Evolutionary conservation across 2,329 filamentous ascomycete species (phyloP).

Genomic region (Balansia obtecta): DNA sequence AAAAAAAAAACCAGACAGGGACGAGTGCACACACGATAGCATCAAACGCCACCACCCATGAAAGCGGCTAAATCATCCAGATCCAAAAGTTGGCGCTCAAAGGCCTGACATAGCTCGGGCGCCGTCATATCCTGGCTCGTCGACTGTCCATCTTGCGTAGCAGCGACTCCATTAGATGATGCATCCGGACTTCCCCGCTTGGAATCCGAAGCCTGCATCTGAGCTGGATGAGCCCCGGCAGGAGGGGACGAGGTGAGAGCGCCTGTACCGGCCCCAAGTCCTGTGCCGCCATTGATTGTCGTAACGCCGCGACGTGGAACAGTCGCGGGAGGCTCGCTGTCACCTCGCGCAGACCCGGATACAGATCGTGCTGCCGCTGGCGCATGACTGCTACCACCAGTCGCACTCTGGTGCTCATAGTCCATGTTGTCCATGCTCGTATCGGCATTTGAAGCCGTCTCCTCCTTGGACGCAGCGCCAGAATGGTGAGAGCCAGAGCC

Average conservation of each 20-base stretch:
- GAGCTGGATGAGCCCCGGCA: conserved; percentile 11
- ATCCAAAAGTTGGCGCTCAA: conserved; percentile 47
- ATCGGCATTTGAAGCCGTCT: conserved; percentile 40
- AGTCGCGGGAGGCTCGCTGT: conserved; percentile 39
- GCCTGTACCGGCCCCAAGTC: conserved; percentile 32
- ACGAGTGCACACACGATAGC: too few relatives aligned
- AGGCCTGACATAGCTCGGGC: conserved; percentile 43
- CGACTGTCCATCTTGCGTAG: conserved; percentile 19
- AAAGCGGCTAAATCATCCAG: conserved; percentile 49
- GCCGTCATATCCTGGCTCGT: conserved; percentile 43
- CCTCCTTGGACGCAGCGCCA: conserved; percentile 35
- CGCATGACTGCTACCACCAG: conserved; percentile 15
- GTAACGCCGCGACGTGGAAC: conserved; percentile 39
- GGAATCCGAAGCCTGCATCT: conserved; percentile 16
- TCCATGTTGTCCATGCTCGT: conserved; percentile 45
- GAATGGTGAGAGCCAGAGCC: conserved; percentile 18
- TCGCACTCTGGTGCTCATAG: conserved; percentile 33
- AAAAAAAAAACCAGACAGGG: too few relatives aligned
- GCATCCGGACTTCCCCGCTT: conserved; percentile 26
- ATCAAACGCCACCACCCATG: conserved; percentile 47
- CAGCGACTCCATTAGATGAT: conserved; percentile 18
- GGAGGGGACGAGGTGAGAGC: conserved; percentile 32
- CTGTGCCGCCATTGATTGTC: conserved; percentile 46
- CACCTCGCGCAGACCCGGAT: conserved; percentile 31
- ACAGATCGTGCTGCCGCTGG: conserved; percentile 21